Evolutionary conservation across 78 protist genomes (phyloP).

Genomic region (Dictyostelium purpureum): DNA sequence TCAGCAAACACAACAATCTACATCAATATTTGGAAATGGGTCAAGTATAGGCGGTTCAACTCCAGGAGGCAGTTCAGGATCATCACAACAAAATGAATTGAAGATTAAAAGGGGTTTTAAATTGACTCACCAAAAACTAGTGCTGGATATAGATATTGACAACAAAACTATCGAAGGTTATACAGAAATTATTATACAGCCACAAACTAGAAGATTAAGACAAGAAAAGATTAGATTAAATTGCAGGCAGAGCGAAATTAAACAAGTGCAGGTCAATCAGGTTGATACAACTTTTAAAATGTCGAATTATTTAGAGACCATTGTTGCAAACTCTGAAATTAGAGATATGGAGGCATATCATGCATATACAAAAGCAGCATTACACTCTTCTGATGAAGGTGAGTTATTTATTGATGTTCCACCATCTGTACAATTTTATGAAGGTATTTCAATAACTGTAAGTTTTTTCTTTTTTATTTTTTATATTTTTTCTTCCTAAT

Average conservation of each 20-base stretch:
- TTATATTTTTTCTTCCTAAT: too few relatives aligned
- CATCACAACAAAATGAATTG: background rate
- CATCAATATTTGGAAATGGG: too few relatives aligned
- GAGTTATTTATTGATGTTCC: slow-evolving; percentile 61
- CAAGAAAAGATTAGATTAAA: slow-evolving; percentile 49
- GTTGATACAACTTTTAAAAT: slow-evolving; percentile 40
- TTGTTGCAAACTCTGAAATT: slow-evolving; percentile 14
- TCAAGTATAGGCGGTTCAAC: too few relatives aligned
- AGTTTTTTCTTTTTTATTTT: background rate
- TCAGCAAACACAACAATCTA: too few relatives aligned
- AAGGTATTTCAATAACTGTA: slow-evolving; percentile 19
- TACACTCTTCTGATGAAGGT: slow-evolving; percentile 54
- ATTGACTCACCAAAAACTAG: slow-evolving; percentile 59
- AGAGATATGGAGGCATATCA: slow-evolving; percentile 41
- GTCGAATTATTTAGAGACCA: slow-evolving; percentile 37
- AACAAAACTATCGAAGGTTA: slow-evolving; percentile 22
- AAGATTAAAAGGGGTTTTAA: slow-evolving; percentile 38
- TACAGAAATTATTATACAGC: slow-evolving; percentile 58
- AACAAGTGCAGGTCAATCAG: slow-evolving; percentile 6
- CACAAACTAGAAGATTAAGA: slow-evolving; percentile 53
- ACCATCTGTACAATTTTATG: slow-evolving; percentile 44
- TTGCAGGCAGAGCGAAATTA: slow-evolving; percentile 28
- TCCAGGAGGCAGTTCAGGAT: too few relatives aligned
- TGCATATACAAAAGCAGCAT: slow-evolving; percentile 57
- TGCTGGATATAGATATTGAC: slow-evolving; percentile 62